Evolutionary conservation across 2,329 filamentous ascomycete species (phyloP), one percentile per base, ranked within the genome.

Genomic region (Talaromyces sp.): DNA sequence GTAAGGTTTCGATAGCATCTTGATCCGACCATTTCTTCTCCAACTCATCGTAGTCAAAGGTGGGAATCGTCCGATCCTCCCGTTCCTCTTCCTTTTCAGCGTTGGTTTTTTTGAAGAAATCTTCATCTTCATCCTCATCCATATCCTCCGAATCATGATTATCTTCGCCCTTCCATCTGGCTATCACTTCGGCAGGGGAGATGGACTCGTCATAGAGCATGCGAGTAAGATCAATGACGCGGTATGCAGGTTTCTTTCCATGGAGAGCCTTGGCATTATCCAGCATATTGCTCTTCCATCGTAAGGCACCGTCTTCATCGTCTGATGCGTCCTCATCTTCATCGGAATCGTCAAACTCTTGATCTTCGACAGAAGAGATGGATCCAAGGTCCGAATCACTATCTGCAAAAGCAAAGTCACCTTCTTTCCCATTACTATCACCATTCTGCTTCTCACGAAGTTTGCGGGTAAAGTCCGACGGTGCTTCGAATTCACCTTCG

Each of bases 351-450:
- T 85, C 84, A 2, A 84, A 69, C 34, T 85, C 82, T 65, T 84
- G 83, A 22, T 86, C 85, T 7, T 87, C 85, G 8, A 80, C 84
- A 0, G 83, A 84, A 8, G 92, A 96, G 68, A 97, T 79, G 3
- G 94, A 97, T 6, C 95, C 95, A 4, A 99, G 84, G 75, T 99
- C 96, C 0, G 95, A 99, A 77, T 99, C 96, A 73, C 92, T 97
- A 73, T 99, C 95, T 15, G 95, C 95, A 80, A 97, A 99, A 1
- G 89, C 92, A 65, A 98, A 72, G 63, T 97, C 92, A 34, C 88
- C 91, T 27, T 88, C 86, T 11, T 82, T 82, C 25, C 75, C 83
- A 43, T 85, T 81, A 4, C 82, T 81, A 19, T 84, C 84, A n/a
- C 83, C 85, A 63, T 85, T 86, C 40, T 82, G 78, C 31, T 73